Conservation (phyloP, 2,329 filamentous ascomycete species). For the Alternaria gaisen region DNA sequence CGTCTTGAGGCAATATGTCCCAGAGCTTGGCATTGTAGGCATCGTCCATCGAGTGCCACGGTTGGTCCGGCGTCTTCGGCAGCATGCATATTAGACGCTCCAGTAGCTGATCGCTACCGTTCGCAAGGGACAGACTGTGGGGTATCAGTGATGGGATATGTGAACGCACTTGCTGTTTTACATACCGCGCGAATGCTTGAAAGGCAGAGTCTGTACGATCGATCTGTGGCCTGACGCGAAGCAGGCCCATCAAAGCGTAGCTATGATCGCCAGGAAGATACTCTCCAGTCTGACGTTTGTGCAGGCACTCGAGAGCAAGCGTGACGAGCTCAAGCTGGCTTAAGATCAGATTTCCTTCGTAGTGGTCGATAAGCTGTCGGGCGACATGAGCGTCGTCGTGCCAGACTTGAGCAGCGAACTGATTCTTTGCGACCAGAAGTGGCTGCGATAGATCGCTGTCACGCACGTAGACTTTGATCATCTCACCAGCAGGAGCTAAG, state of each 20-base stretch:
- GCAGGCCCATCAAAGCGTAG: slow-evolving; percentile 59
- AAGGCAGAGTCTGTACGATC: slow-evolving; percentile 54
- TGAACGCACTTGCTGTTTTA: accelerated
- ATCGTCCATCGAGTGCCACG: slow-evolving; percentile 56
- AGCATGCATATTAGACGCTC: slow-evolving; percentile 58
- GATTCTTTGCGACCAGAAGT: slow-evolving; percentile 49
- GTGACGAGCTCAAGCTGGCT: slow-evolving; percentile 55
- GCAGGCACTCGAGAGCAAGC: slow-evolving; percentile 54
- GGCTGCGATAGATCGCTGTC: slow-evolving; percentile 33
- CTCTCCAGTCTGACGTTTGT: slow-evolving; percentile 49
- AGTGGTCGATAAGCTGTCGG: slow-evolving; percentile 58
- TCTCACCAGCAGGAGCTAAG: slow-evolving; percentile 39
- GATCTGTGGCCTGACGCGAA: slow-evolving; percentile 53
- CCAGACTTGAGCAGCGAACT: slow-evolving; percentile 55
- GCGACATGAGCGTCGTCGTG: slow-evolving; percentile 49
- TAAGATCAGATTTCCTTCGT: slow-evolving; percentile 54
- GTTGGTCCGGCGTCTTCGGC: slow-evolving; percentile 43
- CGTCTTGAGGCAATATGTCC: slow-evolving; percentile 55
- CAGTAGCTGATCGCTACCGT: slow-evolving; percentile 57
- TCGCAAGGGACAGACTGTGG: slow-evolving; percentile 54
- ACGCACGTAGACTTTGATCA: slow-evolving; percentile 48
- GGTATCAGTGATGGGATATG: neutral
- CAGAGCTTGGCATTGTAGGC: slow-evolving; percentile 55
- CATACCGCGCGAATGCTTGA: slow-evolving; percentile 56
- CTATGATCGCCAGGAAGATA: slow-evolving; percentile 54